These are phyloP conservation scores for carrot (Daucus carota) DNA, from an alignment of 129 eudicot species.

Conservation along the genomic window DNA sequence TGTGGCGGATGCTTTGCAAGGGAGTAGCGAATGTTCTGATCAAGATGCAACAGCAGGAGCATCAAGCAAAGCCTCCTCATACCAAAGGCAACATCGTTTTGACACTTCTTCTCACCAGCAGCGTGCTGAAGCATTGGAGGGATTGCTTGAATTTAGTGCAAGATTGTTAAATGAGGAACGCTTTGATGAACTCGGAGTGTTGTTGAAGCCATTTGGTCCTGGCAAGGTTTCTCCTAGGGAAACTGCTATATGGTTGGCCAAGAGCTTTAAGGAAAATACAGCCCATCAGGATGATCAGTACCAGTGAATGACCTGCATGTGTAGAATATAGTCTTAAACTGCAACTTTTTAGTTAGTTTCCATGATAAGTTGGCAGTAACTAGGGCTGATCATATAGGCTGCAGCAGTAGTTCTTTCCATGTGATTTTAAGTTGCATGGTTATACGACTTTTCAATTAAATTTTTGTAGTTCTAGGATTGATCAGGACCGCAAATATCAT, in stretches of 20 bases:
- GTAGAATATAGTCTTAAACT: constrained; percentile 8
- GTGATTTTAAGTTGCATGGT: background rate
- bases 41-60: constrained; percentile 85
- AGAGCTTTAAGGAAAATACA: constrained; percentile 78
- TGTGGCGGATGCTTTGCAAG: constrained; percentile 38
- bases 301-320: constrained; percentile 2
- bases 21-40: constrained; percentile 53
- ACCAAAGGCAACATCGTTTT: constrained; percentile 47
- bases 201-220: constrained; percentile 90
- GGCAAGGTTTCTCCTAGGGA: constrained; percentile 95
- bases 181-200: constrained; percentile 79
- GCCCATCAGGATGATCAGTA: constrained; percentile 57
- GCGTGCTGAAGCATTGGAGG: constrained; percentile 91
- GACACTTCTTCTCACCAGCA: constrained; percentile 77
- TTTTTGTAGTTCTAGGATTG: constrained; percentile 3
- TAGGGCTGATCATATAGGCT: constrained; percentile 12
- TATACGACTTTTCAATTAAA: background rate
- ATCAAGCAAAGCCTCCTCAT: constrained; percentile 79
- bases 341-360: background rate
- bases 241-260: constrained; percentile 94
- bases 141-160: constrained; percentile 88
- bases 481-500: background rate
- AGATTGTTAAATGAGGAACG: constrained; percentile 76
- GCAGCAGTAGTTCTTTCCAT: background rate
- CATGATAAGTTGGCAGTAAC: constrained; percentile 10